Evolutionary conservation across 768 basidiomycete genomes (phyloP).

Genomic region (Suillus sp.): DNA sequence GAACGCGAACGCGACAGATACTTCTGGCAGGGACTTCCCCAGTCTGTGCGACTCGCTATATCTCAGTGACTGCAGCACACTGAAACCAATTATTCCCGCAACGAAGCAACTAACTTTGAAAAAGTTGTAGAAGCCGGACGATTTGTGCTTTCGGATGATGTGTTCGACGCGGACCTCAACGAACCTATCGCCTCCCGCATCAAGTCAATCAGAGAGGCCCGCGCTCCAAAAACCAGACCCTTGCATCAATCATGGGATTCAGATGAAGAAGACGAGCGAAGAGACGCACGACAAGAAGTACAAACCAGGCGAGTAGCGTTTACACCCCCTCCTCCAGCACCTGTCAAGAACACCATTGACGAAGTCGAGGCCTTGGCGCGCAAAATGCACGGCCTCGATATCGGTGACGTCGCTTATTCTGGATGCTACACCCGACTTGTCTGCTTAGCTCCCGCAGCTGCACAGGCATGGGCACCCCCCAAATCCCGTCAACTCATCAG

Average conservation of each 20-base stretch:
- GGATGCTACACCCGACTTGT: not conserved
- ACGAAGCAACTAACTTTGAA: too few relatives aligned
- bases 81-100: too few relatives aligned
- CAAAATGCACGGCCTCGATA: not conserved
- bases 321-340: not conserved
- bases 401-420: fast-evolving
- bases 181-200: too few relatives aligned
- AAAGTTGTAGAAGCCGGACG: too few relatives aligned
- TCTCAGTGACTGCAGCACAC: too few relatives aligned
- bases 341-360: not conserved
- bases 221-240: fast-evolving
- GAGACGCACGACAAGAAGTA: not conserved
- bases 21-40: not conserved
- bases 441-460: not conserved
- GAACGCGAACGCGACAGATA: not conserved
- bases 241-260: not conserved
- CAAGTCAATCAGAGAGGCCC: too few relatives aligned
- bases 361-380: not conserved
- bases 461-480: not conserved
- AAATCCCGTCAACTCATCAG: not conserved
- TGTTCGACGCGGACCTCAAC: too few relatives aligned
- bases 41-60: too few relatives aligned
- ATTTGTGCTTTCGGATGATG: too few relatives aligned
- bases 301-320: not conserved
- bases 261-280: not conserved